phyloP scores from a whole-genome alignment of 805 yeast genomes.

The Lachancea nothofagi region DNA sequence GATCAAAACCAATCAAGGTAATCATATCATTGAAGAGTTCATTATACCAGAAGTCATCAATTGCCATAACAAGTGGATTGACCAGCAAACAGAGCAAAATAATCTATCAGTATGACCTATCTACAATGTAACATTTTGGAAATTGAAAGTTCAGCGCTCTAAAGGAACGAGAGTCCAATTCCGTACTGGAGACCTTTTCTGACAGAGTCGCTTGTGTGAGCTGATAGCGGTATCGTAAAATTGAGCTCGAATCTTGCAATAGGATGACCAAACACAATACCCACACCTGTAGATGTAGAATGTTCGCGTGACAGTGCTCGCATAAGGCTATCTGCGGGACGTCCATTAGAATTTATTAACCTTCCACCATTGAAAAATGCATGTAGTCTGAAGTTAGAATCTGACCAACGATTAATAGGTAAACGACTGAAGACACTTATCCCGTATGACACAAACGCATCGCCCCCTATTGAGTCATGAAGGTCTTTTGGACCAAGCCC shows the following conservation, averaged over 20 bases:
- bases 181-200: conserved; percentile 68
- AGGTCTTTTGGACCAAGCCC: conserved; percentile 59
- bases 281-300: conserved; percentile 52
- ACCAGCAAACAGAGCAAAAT: conserved; percentile 1
- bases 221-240: conserved; percentile 54
- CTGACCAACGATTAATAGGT: conserved; percentile 42
- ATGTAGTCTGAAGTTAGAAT: conserved; percentile 56
- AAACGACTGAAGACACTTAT: conserved; percentile 52
- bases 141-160: conserved; percentile 14
- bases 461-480: conserved; percentile 63
- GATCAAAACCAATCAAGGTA: conserved; percentile 43
- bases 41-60: conserved; percentile 73
- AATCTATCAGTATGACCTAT: background rate
- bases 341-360: conserved; percentile 35
- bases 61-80: conserved; percentile 61
- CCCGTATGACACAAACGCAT: conserved; percentile 51
- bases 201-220: conserved; percentile 43
- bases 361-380: conserved; percentile 63
- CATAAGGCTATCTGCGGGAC: conserved; percentile 17
- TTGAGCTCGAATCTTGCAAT: conserved; percentile 64
- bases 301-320: conserved; percentile 36
- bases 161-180: conserved; percentile 54
- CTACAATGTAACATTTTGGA: background rate
- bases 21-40: conserved; percentile 56
- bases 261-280: conserved; percentile 56